These are phyloP conservation scores for Exophiala dermatitidis DNA, from an alignment of 2,329 filamentous ascomycete species.

Conservation along the genomic window DNA sequence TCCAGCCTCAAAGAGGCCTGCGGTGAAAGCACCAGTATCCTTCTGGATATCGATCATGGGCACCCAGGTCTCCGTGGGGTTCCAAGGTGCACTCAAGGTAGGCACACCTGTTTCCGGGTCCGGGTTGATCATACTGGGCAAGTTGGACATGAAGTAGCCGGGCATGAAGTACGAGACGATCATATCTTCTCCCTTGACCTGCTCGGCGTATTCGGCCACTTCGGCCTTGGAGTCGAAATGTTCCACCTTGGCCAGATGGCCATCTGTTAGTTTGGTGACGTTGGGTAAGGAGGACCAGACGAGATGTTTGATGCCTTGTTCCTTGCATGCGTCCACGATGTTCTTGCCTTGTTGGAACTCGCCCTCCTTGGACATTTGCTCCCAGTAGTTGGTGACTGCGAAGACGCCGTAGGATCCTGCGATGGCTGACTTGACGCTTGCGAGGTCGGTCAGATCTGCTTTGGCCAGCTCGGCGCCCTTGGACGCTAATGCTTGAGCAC, in stretches of 20 bases:
- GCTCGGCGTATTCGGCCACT: constrained; percentile 35
- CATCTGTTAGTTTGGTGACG: constrained; percentile 31
- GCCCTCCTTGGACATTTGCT: constrained; percentile 35
- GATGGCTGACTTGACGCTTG: constrained; percentile 39
- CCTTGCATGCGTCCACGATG: constrained; percentile 35
- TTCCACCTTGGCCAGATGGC: constrained; percentile 32
- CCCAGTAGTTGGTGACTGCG: constrained; percentile 42
- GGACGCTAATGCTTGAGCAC: constrained; percentile 28
- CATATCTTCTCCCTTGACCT: constrained; percentile 22
- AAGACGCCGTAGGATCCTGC: constrained; percentile 45
- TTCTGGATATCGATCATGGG: constrained; percentile 41
- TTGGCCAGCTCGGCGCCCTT: constrained; percentile 33
- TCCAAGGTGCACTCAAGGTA: constrained; percentile 28
- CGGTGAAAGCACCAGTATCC: constrained; percentile 42
- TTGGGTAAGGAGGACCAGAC: constrained; percentile 38
- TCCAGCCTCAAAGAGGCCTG: constrained; percentile 27
- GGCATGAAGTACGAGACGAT: constrained; percentile 37
- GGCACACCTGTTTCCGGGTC: constrained; percentile 28
- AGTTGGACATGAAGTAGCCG: constrained; percentile 42
- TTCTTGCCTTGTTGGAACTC: constrained; percentile 34
- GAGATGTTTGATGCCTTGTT: constrained; percentile 34
- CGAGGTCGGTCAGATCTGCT: constrained; percentile 35
- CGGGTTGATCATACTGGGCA: constrained; percentile 29
- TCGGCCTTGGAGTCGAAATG: constrained; percentile 41
- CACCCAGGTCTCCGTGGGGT: constrained; percentile 31